phyloP scores from a whole-genome alignment of 2,329 filamentous ascomycete genomes.

The Volutella citrinella region DNA sequence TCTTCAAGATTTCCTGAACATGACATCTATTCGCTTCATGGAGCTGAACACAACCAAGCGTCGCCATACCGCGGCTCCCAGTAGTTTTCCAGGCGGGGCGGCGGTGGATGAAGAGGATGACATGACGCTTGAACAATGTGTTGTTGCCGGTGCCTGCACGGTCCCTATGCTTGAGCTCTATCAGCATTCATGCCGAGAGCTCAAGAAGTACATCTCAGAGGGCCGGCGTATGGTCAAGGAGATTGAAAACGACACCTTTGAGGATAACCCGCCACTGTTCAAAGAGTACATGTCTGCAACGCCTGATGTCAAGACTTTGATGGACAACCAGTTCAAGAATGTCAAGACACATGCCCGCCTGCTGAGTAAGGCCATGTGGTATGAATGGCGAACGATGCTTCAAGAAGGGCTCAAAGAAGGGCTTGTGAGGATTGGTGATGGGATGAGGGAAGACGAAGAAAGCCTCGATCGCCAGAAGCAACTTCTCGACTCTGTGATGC shows the following conservation, averaged over 20 bases:
- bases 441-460: constrained; percentile 72
- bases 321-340: constrained; percentile 98
- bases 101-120: constrained; percentile 45
- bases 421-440: constrained; percentile 69
- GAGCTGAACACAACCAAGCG: constrained; percentile 95
- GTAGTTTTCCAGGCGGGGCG: constrained; percentile 41
- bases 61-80: constrained; percentile 73
- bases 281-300: constrained; percentile 85
- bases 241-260: constrained; percentile 83
- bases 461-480: constrained; percentile 65
- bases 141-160: constrained; percentile 86
- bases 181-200: constrained; percentile 90
- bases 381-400: constrained; percentile 92
- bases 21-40: constrained; percentile 98
- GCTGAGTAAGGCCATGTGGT: constrained; percentile 95
- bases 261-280: constrained; percentile 89
- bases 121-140: constrained; percentile 68
- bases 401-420: constrained; percentile 78
- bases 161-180: constrained; percentile 92
- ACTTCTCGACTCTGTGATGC: constrained; percentile 65
- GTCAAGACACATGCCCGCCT: constrained; percentile 90
- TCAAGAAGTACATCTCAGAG: constrained; percentile 96
- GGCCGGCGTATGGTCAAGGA: constrained; percentile 85
- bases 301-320: constrained; percentile 76
- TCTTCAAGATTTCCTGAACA: constrained; percentile 86